phyloP scores from a whole-genome alignment of 306 rosid genomes.

The Trichosanthes cucumerina region DNA sequence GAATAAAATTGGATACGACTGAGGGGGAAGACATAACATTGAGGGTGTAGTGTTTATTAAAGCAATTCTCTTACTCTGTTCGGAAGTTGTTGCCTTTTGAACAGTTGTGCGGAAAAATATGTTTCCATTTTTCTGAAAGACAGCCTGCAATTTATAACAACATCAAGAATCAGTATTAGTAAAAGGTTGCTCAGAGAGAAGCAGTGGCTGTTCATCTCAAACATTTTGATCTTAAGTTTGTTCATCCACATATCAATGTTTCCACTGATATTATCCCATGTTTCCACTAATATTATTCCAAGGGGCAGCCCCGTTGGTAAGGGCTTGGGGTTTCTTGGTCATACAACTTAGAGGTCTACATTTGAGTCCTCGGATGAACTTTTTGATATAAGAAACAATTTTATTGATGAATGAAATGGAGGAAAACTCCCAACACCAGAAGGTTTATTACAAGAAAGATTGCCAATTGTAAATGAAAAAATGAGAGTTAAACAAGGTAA shows the following conservation, averaged over 20 bases:
- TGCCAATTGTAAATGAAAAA: no score
- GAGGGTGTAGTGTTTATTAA: neutral
- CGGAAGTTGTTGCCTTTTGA: conserved; percentile 44
- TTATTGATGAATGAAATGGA: no score
- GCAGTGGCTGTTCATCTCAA: neutral
- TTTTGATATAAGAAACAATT: no score
- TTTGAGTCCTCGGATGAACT: no score
- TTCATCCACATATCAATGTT: neutral
- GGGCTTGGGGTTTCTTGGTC: no score
- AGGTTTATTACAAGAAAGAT: no score
- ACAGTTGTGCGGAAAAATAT: conserved; percentile 51
- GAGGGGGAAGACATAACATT: neutral
- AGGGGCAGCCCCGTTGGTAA: no score
- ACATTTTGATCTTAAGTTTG: neutral
- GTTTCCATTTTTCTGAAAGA: conserved; percentile 59
- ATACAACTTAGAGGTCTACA: no score
- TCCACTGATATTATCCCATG: neutral
- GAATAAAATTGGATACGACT: neutral
- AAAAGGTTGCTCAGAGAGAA: neutral
- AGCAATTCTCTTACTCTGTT: conserved; percentile 43
- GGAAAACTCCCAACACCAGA: no score
- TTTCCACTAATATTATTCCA: no score
- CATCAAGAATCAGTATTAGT: neutral
- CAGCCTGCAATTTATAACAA: conserved; percentile 28
- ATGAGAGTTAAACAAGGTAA: no score